A percentile compares a stretch with the other conserved stretches of the same genome.
Conservation (phyloP, 495 filamentous ascomycete genomes). For the Trichoderma reesei region DNA sequence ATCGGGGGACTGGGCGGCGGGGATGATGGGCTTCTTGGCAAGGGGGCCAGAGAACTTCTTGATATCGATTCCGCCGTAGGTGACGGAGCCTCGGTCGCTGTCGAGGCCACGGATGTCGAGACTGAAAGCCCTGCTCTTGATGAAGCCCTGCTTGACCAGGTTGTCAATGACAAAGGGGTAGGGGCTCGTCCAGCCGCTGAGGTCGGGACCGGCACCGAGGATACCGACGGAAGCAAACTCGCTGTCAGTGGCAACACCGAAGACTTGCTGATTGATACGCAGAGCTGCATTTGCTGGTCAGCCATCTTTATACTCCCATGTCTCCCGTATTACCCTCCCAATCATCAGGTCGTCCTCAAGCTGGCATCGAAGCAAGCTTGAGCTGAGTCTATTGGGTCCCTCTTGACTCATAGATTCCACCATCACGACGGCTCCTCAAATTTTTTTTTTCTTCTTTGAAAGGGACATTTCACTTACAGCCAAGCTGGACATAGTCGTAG, state of each 20-base stretch:
- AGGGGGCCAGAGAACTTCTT: conserved; percentile 64
- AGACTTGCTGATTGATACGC: conserved; percentile 14
- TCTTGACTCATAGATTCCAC: neutral
- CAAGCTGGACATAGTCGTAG: conserved; percentile 13
- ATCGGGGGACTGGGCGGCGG: conserved; percentile 24
- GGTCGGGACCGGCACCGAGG: conserved; percentile 33
- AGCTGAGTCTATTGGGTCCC: neutral
- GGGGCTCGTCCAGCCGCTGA: conserved; percentile 40
- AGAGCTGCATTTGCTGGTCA: neutral
- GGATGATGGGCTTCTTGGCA: conserved; percentile 50
- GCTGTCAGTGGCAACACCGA: conserved; percentile 16
- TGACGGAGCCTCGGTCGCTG: conserved; percentile 35
- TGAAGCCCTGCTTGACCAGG: conserved; percentile 43
- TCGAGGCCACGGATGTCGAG: conserved; percentile 23
- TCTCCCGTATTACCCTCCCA: neutral
- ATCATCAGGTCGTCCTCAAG: neutral
- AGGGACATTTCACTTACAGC: conserved; percentile 10
- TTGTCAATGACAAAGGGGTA: conserved; percentile 54
- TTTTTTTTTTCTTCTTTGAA: neutral
- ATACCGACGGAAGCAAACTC: conserved; percentile 40
- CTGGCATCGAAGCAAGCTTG: neutral
- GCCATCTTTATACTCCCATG: neutral
- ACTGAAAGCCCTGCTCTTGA: conserved; percentile 55
- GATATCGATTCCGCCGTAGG: conserved; percentile 78
- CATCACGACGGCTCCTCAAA: neutral